A percentile compares a stretch with the other conserved stretches of the same genome.
phyloP scores from a whole-genome alignment of 1,139 yeast genomes.

The Pichia sp. region DNA sequence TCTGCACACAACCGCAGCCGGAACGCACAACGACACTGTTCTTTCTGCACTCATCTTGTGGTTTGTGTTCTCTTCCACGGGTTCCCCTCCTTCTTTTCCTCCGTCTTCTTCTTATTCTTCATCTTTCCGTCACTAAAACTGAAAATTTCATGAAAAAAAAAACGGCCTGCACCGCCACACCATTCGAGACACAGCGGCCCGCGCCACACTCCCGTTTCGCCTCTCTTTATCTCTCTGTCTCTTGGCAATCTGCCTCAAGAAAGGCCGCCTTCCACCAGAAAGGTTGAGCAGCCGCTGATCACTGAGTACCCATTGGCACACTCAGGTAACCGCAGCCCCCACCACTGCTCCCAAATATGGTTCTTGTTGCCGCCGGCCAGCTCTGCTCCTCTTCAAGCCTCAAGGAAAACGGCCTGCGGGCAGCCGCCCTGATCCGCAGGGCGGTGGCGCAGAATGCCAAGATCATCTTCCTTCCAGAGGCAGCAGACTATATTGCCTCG shows the following conservation, averaged over 20 bases:
- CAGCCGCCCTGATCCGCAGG: conserved; percentile 51
- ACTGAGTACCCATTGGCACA: no score
- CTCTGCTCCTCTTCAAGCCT: conserved; percentile 70
- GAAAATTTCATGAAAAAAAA: background rate
- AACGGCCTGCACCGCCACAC: background rate
- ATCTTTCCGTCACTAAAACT: background rate
- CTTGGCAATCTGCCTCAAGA: no score
- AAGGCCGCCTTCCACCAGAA: no score
- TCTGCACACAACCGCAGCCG: conserved; percentile 2
- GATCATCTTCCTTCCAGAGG: conserved; percentile 85
- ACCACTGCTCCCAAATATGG: conserved; percentile 19
- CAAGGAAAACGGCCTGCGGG: conserved; percentile 53
- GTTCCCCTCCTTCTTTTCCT: background rate
- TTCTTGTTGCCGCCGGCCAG: conserved; percentile 79
- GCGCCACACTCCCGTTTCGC: background rate
- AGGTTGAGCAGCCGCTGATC: no score
- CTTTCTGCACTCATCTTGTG: background rate
- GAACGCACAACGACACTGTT: conserved; percentile 7
- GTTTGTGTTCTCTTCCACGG: background rate
- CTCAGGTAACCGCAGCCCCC: no score
- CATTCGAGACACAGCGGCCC: background rate
- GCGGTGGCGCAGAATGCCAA: conserved; percentile 59
- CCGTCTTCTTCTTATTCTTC: background rate
- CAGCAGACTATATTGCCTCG: conserved; percentile 79
- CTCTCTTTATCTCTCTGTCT: no score